Base-by-base conservation (phyloP, 2,329 filamentous ascomycete genomes). In the Cercospora canescens region DNA sequence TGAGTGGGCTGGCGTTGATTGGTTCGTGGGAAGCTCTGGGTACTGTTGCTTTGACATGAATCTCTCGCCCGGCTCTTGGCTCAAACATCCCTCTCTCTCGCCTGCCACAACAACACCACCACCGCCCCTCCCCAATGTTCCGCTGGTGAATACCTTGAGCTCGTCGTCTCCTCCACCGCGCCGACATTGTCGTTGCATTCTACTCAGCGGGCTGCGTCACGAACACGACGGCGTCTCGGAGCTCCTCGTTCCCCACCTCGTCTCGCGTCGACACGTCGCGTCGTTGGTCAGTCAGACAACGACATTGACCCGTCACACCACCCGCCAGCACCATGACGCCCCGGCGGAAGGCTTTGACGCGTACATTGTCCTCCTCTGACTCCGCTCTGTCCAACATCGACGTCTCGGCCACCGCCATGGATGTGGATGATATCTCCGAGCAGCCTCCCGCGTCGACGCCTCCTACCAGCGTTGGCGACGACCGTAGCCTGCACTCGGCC, bases 391-490 rank as follows among this genome's bases (percentile, higher is more conserved):
- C 81, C 55, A 79, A 77, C 71, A 80, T 81, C 69, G 76, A 78
- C 37, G 78, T 79, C 50, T 74, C 71, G 41, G 73, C 70, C 63
- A 72, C 64, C 68, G 76, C 70, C 32, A 67, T 68, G 45, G 73
- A 75, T 65, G 69, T 73, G 63, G 73, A 73, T 65, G 74, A 74
- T 70, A 76, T 76, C 67, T 72, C 76, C 76, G 78, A 81, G 74
- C 85, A 72, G 80, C 84, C 81, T 84, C 85, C 81, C 87, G 84
- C 81, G 72, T 89, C 87, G 21, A 91, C 89, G 64, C 89, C 89
- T 55, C 87, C 88, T 26, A 91, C 89, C 57, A 91, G 87, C 71
- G 81, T 89, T 70, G 86, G 85, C 74, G 89, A 91, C 76, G 84
- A 81, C 72, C 83, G 82, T 66, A 90, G 88, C 78, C 80, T 88